Evolutionary conservation across 352 stramenopile species (phyloP).

Genomic region (Pseudoperonospora humuli): DNA sequence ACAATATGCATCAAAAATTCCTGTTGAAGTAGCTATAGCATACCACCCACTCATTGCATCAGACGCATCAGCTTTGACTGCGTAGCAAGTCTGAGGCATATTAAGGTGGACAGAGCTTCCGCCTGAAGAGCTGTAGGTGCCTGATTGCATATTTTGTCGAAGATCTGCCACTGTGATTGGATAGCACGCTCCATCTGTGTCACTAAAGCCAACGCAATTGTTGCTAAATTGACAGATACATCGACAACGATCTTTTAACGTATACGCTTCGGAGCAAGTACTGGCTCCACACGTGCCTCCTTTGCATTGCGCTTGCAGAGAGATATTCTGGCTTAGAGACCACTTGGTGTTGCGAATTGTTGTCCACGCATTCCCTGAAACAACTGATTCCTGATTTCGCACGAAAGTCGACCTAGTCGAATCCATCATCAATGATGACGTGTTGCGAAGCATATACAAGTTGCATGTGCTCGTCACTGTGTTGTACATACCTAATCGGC

Average conservation of each 20-base stretch:
- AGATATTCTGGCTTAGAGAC: conserved; percentile 22
- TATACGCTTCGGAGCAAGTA: conserved; percentile 25
- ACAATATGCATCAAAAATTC: conserved; percentile 39
- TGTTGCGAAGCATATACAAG: conserved; percentile 37
- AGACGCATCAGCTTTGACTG: conserved; percentile 35
- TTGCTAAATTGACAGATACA: conserved; percentile 30
- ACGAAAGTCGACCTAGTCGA: conserved; percentile 18
- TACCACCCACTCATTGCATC: conserved; percentile 30
- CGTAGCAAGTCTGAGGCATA: conserved; percentile 39
- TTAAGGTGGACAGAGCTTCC: conserved; percentile 37
- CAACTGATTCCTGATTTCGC: conserved; percentile 16
- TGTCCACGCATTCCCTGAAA: conserved; percentile 37
- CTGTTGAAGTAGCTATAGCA: conserved; percentile 34
- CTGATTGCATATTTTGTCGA: conserved; percentile 27
- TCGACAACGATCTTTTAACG: conserved; percentile 33
- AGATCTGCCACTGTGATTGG: conserved; percentile 27
- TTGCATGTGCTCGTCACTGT: conserved; percentile 28
- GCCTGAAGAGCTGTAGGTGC: conserved; percentile 24
- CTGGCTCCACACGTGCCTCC: conserved; percentile 19
- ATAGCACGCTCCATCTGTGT: conserved; percentile 34
- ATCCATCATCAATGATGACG: conserved; percentile 18
- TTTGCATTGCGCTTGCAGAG: conserved; percentile 25
- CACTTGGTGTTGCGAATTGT: conserved; percentile 31
- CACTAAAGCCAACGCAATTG: conserved; percentile 37
- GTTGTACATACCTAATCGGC: conserved; percentile 33